phyloP scores from a whole-genome alignment of 2,329 filamentous ascomycete species.

The Diaporthe sp. region DNA sequence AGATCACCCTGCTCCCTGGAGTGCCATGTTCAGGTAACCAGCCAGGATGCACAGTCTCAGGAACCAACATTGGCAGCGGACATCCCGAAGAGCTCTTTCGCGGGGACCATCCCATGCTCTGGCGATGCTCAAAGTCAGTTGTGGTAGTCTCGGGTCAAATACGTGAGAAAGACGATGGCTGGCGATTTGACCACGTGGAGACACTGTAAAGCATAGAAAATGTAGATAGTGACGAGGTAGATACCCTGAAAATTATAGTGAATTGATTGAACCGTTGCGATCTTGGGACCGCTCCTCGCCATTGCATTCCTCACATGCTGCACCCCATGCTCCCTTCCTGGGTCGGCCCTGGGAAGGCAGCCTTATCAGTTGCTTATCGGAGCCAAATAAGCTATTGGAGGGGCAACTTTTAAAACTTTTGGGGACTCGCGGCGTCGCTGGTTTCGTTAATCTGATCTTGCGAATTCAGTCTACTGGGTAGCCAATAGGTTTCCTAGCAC shows the following conservation, averaged over 20 bases:
- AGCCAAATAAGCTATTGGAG: conserved; percentile 33
- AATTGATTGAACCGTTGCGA: not conserved
- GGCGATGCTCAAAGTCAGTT: not conserved
- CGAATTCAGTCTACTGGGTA: not conserved
- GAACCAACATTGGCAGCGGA: not conserved
- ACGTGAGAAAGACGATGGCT: not conserved
- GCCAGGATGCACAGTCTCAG: not conserved
- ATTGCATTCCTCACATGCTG: not conserved
- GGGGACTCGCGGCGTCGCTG: not conserved
- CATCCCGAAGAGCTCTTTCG: not conserved
- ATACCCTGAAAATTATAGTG: conserved; percentile 31
- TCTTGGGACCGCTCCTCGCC: not conserved
- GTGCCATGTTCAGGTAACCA: not conserved
- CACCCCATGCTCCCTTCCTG: not conserved
- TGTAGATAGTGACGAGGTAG: conserved; percentile 35
- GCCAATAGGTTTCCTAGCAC: not conserved
- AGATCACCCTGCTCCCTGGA: not conserved
- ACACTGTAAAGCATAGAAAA: conserved; percentile 33
- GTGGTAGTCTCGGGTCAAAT: not conserved
- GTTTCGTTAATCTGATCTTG: not conserved
- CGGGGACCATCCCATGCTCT: not conserved
- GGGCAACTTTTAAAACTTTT: conserved; percentile 40
- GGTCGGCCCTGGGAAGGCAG: not conserved
- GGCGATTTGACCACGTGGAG: not conserved
- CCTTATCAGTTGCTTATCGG: conserved; percentile 40